Base-by-base conservation (phyloP, 345 rosid species). In the Arabidopsis arenosa region DNA sequence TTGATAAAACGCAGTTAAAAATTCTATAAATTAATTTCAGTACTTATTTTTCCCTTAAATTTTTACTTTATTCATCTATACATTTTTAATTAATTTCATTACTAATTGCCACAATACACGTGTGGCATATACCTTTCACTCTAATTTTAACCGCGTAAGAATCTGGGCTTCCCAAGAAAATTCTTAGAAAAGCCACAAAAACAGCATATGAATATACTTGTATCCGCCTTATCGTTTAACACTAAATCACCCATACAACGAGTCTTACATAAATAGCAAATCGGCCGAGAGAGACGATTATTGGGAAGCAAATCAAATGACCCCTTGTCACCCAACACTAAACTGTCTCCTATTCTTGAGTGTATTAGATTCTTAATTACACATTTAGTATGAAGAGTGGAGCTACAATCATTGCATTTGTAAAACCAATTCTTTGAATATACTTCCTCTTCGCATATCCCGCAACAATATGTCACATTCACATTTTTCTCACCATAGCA, bases 351-450 rank as follows among this genome's bases (percentile, higher is more conserved):
- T 2, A 21, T 2, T 35, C 17, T 66, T 36, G 23, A 5, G 14
- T 21, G 47, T 13, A 66, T 5, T 36, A 51, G 9, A 51, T 51
- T 8, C 7, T 39, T 2, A 21, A 36, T 36, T 36, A 8, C 36
- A 36, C 71, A 66, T 51, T 36, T 44, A 17, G 37, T 23, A 48
- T 71, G 75, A 48, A 71, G 28, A 59, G 58, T 60, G 39, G 40
- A 48, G 49, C 35, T n/a, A 48, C 75, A 36, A 9, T 71, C 51
- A 4, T 18, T 1, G 2, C 75, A 71, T 9, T 11, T 21, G 39
- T 71, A 71, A n/a, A 60, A 71, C 67, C 68, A 21, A 9, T 3
- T n/a, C 4, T 71, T 60, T 6, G 17, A 3, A 9, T 9, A 3
- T 71, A 36, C 4, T 36, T 48, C 28, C 17, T 48, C 59, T 71